phyloP scores from a whole-genome alignment of 2,329 filamentous ascomycete genomes.

The Penicillium sp. region DNA sequence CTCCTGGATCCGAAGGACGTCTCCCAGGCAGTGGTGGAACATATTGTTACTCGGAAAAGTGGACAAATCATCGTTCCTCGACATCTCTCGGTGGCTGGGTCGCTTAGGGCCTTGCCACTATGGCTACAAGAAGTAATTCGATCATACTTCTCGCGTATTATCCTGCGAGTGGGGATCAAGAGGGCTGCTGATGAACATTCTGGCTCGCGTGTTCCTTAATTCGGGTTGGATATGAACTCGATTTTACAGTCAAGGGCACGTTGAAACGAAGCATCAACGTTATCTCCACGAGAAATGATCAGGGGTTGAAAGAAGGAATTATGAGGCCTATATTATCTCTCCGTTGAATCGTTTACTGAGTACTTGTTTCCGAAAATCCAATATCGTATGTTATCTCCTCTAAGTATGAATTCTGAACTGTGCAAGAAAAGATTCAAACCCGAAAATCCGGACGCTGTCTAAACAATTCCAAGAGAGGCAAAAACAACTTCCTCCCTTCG shows the following conservation, averaged over 20 bases:
- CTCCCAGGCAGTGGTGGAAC: constrained; percentile 44
- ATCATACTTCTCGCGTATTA: constrained; percentile 3
- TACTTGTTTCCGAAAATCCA: neutral
- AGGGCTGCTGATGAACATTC: neutral
- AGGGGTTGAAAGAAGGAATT: neutral
- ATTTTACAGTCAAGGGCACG: neutral
- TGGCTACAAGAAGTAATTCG: constrained; percentile 7
- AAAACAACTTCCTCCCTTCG: constrained; percentile 41
- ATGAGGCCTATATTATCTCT: neutral
- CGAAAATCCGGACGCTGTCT: constrained; percentile 35
- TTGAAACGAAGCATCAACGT: neutral
- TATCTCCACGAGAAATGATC: neutral
- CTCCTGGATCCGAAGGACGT: constrained; percentile 29
- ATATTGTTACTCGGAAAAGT: constrained; percentile 46
- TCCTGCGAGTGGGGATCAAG: neutral
- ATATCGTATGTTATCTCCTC: neutral
- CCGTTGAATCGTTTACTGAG: no score
- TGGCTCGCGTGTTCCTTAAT: neutral
- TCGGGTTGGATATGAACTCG: neutral
- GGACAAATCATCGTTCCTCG: constrained; percentile 45
- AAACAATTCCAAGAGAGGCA: constrained; percentile 49
- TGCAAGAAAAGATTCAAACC: neutral
- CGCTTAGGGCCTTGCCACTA: neutral
- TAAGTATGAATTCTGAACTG: neutral
- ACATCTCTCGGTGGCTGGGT: neutral